Percentiles rank a stretch among this genome's conserved stretches.
These are phyloP conservation scores for Aureobasidium sp. DNA, from an alignment of 2,329 filamentous ascomycete species.

Conservation along the genomic window DNA sequence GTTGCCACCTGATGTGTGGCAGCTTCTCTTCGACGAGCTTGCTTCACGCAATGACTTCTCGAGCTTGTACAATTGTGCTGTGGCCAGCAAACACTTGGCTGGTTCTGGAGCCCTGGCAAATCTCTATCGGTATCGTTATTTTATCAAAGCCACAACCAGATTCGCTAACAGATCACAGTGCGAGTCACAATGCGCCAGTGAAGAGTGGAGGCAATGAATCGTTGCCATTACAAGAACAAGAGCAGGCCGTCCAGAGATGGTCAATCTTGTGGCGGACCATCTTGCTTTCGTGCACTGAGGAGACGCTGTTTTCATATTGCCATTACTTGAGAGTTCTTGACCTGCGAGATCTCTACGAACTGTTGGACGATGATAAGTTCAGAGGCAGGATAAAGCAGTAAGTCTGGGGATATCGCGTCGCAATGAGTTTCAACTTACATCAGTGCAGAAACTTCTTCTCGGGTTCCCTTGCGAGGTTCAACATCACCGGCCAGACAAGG, in stretches of 20 bases:
- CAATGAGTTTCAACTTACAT: not conserved
- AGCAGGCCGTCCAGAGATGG: conserved; percentile 47
- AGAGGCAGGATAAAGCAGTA: conserved; percentile 46
- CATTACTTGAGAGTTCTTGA: conserved; percentile 57
- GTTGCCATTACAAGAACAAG: conserved; percentile 33
- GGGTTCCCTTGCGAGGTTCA: conserved; percentile 36
- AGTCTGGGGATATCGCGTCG: conserved; percentile 29
- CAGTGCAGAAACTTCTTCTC: conserved; percentile 41
- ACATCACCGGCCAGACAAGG: conserved; percentile 20
- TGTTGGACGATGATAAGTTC: conserved; percentile 53
- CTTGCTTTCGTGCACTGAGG: conserved; percentile 50
- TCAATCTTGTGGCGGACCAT: conserved; percentile 60
- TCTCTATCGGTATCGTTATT: conserved; percentile 50
- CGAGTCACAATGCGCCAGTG: conserved; percentile 35
- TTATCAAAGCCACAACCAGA: too few relatives aligned
- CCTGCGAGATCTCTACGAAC: conserved; percentile 50
- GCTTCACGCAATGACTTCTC: conserved; percentile 47
- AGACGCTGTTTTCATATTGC: conserved; percentile 60
- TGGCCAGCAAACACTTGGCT: conserved; percentile 47
- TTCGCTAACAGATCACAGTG: conserved; percentile 21
- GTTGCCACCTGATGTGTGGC: conserved; percentile 51
- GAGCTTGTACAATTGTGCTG: conserved; percentile 52
- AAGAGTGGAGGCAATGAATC: conserved; percentile 36
- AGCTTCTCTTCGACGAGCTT: conserved; percentile 53
- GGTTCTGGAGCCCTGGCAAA: conserved; percentile 48